A percentile compares a stretch with the other conserved stretches of the same genome.
These are phyloP conservation scores for Coemansia sp. DNA, from an alignment of 192 early-diverging fungal species.

Conservation along the genomic window DNA sequence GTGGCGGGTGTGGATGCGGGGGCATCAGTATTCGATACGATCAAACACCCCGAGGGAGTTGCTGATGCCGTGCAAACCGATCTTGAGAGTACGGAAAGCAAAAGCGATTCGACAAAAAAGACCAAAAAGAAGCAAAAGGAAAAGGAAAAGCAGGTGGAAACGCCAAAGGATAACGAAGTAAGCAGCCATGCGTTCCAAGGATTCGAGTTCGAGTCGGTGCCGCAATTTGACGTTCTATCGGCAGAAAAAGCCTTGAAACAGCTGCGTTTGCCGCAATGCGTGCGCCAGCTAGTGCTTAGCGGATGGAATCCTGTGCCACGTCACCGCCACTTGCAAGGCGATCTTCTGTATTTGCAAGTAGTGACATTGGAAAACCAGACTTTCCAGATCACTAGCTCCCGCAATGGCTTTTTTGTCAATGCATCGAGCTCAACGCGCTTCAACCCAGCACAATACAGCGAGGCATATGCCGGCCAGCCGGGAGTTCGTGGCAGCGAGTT, in stretches of 20 bases:
- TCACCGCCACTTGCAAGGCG: conserved; percentile 69
- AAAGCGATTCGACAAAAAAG: conserved; percentile 22
- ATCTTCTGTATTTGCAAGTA: conserved; percentile 86
- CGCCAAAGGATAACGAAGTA: conserved; percentile 1
- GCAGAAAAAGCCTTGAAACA: conserved; percentile 56
- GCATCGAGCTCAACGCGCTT: conserved; percentile 70
- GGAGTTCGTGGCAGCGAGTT: conserved; percentile 43
- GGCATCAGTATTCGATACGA: conserved; percentile 61
- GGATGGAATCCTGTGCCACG: conserved; percentile 92
- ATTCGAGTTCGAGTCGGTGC: conserved; percentile 16
- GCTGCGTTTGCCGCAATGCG: conserved; percentile 58
- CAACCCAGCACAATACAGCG: conserved; percentile 53
- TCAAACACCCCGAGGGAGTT: conserved; percentile 32
- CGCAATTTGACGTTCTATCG: conserved; percentile 54
- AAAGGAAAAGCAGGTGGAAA: not conserved
- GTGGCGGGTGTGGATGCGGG: conserved; percentile 69
- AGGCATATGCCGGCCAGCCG: conserved; percentile 23
- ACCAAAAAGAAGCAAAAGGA: conserved; percentile 22
- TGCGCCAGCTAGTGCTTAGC: conserved; percentile 75
- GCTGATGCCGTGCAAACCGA: not conserved
- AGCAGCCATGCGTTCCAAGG: conserved; percentile 23
- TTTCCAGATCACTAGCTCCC: conserved; percentile 80
- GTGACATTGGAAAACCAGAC: conserved; percentile 81
- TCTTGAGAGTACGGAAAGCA: not conserved
- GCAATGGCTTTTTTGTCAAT: conserved; percentile 87